Conservation (phyloP, 176 grass and related monocot genomes). For the Puccinellia tenuiflora region DNA sequence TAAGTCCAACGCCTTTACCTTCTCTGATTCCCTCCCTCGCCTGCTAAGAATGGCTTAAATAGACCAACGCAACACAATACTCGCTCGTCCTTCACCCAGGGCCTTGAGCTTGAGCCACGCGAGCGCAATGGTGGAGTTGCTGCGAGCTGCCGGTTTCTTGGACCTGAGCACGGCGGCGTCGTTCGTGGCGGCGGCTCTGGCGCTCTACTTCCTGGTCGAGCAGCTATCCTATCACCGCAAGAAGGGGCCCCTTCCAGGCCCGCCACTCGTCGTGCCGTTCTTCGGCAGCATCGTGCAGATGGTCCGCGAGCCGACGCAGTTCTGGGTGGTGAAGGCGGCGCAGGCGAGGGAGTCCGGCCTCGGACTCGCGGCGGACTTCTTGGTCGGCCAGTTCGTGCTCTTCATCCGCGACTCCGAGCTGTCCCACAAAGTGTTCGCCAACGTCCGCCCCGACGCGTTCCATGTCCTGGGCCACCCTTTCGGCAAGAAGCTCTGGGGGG, state of each 20-base stretch:
- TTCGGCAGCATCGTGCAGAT: constrained; percentile 50
- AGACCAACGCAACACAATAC: no score
- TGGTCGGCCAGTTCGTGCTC: constrained; percentile 62
- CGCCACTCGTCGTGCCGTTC: constrained; percentile 48
- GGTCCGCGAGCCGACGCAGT: constrained; percentile 47
- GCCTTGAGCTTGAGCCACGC: not conserved
- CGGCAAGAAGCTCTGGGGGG: constrained; percentile 70
- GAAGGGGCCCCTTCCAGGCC: constrained; percentile 52
- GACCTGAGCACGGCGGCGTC: constrained; percentile 24
- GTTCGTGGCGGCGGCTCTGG: constrained; percentile 22
- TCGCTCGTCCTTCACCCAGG: no score
- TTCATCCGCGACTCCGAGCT: constrained; percentile 66
- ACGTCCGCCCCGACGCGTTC: constrained; percentile 74
- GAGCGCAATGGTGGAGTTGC: not conserved
- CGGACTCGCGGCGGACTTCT: constrained; percentile 55
- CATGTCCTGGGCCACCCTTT: constrained; percentile 75
- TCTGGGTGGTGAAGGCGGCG: constrained; percentile 48
- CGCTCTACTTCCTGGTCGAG: constrained; percentile 34
- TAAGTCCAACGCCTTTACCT: no score
- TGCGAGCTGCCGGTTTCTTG: not conserved
- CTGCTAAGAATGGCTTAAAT: no score
- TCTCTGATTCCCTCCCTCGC: no score
- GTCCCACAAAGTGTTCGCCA: constrained; percentile 69
- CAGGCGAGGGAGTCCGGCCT: constrained; percentile 37
- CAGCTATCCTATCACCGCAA: constrained; percentile 68